A percentile compares a stretch with the other conserved stretches of the same genome.
Conservation (phyloP, 331 rosid genomes). For the Arachis monticola region DNA sequence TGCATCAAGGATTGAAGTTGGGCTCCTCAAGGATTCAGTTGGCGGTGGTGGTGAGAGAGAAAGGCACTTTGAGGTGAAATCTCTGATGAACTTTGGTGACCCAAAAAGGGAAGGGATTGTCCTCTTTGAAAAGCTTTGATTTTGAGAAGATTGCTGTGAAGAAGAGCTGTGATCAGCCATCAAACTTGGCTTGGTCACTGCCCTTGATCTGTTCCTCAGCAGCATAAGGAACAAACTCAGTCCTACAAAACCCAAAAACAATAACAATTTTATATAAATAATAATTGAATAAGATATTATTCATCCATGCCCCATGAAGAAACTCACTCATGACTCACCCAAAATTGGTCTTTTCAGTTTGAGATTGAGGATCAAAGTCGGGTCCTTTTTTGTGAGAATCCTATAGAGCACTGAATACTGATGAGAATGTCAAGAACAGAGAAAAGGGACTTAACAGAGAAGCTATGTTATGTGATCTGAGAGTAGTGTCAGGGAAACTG, state of each 20-base stretch:
- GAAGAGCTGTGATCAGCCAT: conserved; percentile 77
- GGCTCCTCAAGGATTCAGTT: conserved; percentile 59
- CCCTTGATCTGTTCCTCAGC: conserved; percentile 83
- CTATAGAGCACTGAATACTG: neutral
- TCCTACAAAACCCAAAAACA: conserved; percentile 1
- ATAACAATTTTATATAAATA: neutral
- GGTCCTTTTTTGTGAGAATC: neutral
- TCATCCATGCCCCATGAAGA: too few species aligned
- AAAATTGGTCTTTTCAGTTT: conserved; percentile 3
- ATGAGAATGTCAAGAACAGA: conserved; percentile 26
- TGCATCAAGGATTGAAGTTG: conserved; percentile 77
- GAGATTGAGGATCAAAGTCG: conserved; percentile 7
- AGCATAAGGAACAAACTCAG: conserved; percentile 55
- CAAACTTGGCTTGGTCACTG: conserved; percentile 76
- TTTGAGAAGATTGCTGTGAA: conserved; percentile 54
- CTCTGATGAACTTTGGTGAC: conserved; percentile 73
- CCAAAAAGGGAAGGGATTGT: conserved; percentile 58
- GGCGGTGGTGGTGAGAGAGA: conserved; percentile 51
- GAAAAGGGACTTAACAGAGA: neutral
- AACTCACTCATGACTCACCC: conserved; percentile 41
- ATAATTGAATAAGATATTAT: neutral
- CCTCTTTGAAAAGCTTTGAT: conserved; percentile 42
- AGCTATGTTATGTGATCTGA: conserved; percentile 2
- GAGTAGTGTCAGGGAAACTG: conserved; percentile 15
- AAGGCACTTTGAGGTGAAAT: conserved; percentile 58